Evolutionary conservation across 352 stramenopile species (phyloP), one percentile per base, ranked within the genome.

Genomic region (Hyphochytrium catenoides): DNA sequence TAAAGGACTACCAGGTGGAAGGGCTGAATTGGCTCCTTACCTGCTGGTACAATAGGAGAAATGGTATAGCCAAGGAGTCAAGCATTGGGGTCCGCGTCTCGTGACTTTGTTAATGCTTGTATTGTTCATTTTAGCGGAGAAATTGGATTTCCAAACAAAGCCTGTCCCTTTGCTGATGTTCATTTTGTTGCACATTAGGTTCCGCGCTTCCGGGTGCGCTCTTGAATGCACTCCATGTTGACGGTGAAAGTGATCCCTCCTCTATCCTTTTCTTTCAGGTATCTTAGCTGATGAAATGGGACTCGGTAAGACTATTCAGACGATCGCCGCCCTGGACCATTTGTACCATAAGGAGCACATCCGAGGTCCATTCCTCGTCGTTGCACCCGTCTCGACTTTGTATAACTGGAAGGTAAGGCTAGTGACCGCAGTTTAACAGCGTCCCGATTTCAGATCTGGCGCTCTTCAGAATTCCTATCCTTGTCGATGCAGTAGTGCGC

Each of bases 401-500:
- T 68, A 77, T 14, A 95, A 99, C 52, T 99, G 93, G 93, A 82
- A 98, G 46, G n/a, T n/a, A n/a, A n/a, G n/a, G n/a, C n/a, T n/a
- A n/a, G n/a, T n/a, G n/a, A n/a, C n/a, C 33, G 33, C 20, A 29
- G 35, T 20, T 26, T 39, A 9, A 15, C 20, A 15, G 24, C 33
- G 9, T 39, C n/a, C n/a, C n/a, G n/a, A n/a, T n/a, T n/a, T n/a
- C n/a, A n/a, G n/a, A n/a, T n/a, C n/a, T n/a, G n/a, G n/a, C n/a
- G n/a, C n/a, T n/a, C n/a, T n/a, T n/a, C n/a, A n/a, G n/a, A n/a
- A n/a, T n/a, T n/a, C n/a, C n/a, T n/a, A n/a, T n/a, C n/a, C n/a
- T n/a, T n/a, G n/a, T n/a, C n/a, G n/a, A n/a, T n/a, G n/a, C n/a
- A n/a, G n/a, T n/a, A n/a, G n/a, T n/a, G n/a, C n/a, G n/a, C n/a